Evolutionary conservation across 2,329 filamentous ascomycete species (phyloP).

Genomic region (Fusarium ramigenum): DNA sequence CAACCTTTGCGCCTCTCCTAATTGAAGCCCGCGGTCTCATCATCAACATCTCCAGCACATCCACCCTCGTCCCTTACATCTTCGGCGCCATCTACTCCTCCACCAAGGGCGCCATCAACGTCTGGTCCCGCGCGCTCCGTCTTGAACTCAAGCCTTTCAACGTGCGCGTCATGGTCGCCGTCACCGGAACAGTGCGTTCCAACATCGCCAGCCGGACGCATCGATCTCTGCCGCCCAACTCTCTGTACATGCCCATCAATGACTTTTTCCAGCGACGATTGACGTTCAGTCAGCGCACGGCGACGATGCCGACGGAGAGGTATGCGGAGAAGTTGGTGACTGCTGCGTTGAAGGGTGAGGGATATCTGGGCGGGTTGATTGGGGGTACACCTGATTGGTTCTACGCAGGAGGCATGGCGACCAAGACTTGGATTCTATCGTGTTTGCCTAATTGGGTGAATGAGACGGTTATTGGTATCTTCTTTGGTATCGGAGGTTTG

Average conservation of each 20-base stretch:
- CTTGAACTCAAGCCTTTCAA: conserved; percentile 63
- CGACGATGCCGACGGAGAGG: conserved; percentile 54
- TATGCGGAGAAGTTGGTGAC: conserved; percentile 57
- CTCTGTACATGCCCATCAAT: conserved; percentile 57
- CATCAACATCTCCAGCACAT: conserved; percentile 64
- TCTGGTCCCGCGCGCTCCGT: conserved; percentile 63
- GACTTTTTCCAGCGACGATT: conserved; percentile 58
- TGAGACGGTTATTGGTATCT: conserved; percentile 42
- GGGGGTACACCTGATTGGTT: conserved; percentile 48
- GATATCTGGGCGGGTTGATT: conserved; percentile 47
- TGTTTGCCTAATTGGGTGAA: conserved; percentile 42
- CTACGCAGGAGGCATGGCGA: conserved; percentile 48
- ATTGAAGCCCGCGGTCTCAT: conserved; percentile 61
- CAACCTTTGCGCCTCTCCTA: conserved; percentile 60
- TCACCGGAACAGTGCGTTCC: conserved; percentile 63
- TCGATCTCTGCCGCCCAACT: conserved; percentile 55
- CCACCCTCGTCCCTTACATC: conserved; percentile 60
- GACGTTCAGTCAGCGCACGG: conserved; percentile 59
- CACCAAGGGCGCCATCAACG: conserved; percentile 63
- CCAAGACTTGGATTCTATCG: conserved; percentile 40
- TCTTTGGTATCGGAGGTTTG: conserved; percentile 45
- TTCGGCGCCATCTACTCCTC: conserved; percentile 65
- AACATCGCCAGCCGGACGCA: conserved; percentile 57
- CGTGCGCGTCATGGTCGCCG: conserved; percentile 66
- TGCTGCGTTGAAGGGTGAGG: conserved; percentile 53